A percentile compares a stretch with the other conserved stretches of the same genome.
These are phyloP conservation scores for Eimeria praecox DNA, from an alignment of 169 alveolate genomes.

Conservation along the genomic window DNA sequence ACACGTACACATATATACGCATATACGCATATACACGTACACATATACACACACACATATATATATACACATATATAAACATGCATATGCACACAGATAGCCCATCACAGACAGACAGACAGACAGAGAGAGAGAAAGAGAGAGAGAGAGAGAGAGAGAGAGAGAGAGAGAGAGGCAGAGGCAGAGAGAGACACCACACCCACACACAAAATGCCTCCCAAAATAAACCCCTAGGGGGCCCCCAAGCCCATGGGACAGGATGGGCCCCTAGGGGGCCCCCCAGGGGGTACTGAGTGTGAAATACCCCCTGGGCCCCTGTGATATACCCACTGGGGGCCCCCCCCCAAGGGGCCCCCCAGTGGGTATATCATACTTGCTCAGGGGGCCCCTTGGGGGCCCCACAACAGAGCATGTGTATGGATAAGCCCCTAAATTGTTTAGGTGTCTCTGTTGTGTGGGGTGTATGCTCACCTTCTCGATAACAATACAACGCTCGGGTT, in stretches of 20 bases:
- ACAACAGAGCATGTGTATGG: background rate
- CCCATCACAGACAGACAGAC: background rate
- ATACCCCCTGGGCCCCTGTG: too few species aligned
- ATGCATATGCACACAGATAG: too few species aligned
- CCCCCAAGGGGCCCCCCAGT: too few species aligned
- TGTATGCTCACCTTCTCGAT: constrained; percentile 49
- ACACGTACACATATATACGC: too few species aligned
- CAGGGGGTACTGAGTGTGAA: too few species aligned
- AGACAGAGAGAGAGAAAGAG: background rate
- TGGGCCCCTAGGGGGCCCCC: too few species aligned
- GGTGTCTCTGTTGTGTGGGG: background rate
- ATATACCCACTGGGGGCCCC: too few species aligned
- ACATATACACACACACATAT: too few species aligned
- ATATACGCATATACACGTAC: too few species aligned
- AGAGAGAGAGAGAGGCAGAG: background rate
- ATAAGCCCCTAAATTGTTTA: background rate
- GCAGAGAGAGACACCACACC: background rate
- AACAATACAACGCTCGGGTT: constrained; percentile 61
- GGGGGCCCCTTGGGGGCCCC: background rate
- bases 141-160: background rate
- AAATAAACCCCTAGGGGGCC: too few species aligned
- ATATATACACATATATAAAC: too few species aligned
- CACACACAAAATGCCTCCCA: background rate
- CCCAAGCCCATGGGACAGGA: too few species aligned
- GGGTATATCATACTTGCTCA: background rate